Evolutionary conservation across 352 stramenopile species (phyloP), one percentile per base, ranked within the genome.

Genomic region (Pythium plurisporium): DNA sequence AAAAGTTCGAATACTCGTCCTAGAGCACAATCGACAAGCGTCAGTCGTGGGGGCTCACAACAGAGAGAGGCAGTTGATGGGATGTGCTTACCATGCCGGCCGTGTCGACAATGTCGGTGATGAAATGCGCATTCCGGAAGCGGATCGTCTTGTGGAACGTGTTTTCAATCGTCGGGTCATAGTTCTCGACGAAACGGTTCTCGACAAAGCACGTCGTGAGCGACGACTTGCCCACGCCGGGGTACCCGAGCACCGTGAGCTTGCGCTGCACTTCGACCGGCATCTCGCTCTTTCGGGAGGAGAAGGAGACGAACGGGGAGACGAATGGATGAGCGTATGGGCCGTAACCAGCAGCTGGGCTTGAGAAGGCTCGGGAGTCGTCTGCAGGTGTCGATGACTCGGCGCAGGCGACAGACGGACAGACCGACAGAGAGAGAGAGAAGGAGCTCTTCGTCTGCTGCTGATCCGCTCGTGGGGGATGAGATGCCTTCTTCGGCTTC

Each of bases 31-130:
- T 47, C 22, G 51, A 12, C 2, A 22, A 22, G n/a, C 29, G 1
- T 17, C 22, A 49, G 8, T 34, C n/a, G n/a, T n/a, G n/a, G n/a
- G 11, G 10, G 6, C 25, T 23, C 7, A 11, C 36, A 41, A 6
- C 26, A 34, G 17, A 33, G 23, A 20, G 11, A 42, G 3, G n/a
- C 2, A 34, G 3, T 7, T 44, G 42, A 30, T 6, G 29, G 10
- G 38, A 26, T n/a, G n/a, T 15, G 62, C 70, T 23, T 66, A 94
- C 85, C 85, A 98, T 98, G 54, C 95, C 95, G 12, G 95, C 95
- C n/a, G 93, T 98, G 69, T 98, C 95, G 62, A 98, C 92, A 65
- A 98, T 98, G 67, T 98, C 95, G 23, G 93, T 98, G 30, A 95
- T 86, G 58, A 98, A 98, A 72, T 98, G 90, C 20, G 96, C 95